Percentiles rank a stretch among this genome's conserved stretches.
Evolutionary conservation across 768 basidiomycete species (phyloP).

Genomic region (Tephrocybe rancida): DNA sequence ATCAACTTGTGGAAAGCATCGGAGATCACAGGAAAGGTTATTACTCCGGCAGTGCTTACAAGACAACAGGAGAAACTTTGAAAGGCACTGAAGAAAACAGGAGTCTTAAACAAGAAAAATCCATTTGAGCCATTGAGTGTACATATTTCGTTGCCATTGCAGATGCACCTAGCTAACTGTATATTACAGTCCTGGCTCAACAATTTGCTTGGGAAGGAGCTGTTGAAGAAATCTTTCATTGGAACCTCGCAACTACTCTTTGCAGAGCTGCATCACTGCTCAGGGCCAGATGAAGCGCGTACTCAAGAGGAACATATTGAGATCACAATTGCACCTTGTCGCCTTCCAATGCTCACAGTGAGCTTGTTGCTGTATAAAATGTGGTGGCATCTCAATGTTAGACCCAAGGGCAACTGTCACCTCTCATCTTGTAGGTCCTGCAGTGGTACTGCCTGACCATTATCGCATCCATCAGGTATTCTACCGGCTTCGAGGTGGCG

Average conservation of each 20-base stretch:
- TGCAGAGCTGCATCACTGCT: neutral
- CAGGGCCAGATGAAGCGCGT: neutral
- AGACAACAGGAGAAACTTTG: neutral
- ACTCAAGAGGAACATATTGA: neutral
- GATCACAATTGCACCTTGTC: conserved; percentile 1
- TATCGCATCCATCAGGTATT: neutral
- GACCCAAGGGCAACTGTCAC: neutral
- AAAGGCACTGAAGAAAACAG: neutral
- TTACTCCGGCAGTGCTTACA: neutral
- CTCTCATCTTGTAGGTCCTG: neutral
- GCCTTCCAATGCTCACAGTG: neutral
- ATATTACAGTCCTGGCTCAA: conserved; percentile 5
- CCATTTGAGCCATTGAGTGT: conserved; percentile 6
- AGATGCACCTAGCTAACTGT: no score
- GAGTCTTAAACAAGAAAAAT: neutral
- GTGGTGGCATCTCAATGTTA: neutral
- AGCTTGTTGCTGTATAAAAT: neutral
- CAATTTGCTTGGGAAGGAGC: conserved; percentile 2
- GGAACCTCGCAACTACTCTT: neutral
- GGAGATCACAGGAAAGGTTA: neutral
- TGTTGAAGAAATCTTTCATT: neutral
- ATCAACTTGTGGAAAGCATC: neutral
- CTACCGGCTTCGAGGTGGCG: neutral
- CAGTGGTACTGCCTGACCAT: neutral
- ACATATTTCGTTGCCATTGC: neutral